A percentile compares a stretch with the other conserved stretches of the same genome.
Evolutionary conservation across 495 filamentous ascomycete genomes (phyloP).

Genomic region (Viridothelium virens): DNA sequence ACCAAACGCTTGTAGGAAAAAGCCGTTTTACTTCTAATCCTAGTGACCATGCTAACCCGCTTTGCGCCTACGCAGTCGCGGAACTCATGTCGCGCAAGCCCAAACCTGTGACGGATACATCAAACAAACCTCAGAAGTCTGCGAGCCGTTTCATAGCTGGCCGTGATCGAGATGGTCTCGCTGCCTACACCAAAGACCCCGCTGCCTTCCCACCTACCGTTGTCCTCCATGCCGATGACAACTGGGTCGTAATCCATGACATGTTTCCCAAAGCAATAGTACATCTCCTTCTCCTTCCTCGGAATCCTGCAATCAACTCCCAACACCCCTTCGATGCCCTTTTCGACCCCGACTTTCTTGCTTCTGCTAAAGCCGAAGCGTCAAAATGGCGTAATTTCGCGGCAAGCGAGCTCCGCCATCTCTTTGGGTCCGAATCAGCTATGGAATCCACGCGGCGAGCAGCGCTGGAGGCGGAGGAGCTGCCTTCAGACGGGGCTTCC

Average conservation of each 20-base stretch:
- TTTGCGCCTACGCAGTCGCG: conserved; percentile 43
- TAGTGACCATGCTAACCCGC: conserved; percentile 2
- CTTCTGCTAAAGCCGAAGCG: conserved; percentile 52
- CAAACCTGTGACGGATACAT: conserved; percentile 35
- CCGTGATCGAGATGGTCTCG: conserved; percentile 53
- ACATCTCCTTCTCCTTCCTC: conserved; percentile 80
- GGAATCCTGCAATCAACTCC: conserved; percentile 51
- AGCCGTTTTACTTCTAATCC: neutral
- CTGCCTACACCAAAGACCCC: conserved; percentile 63
- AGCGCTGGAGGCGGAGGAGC: conserved; percentile 43
- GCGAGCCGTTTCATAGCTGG: conserved; percentile 23
- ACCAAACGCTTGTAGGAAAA: conserved; percentile 4
- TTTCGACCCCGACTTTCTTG: conserved; percentile 60
- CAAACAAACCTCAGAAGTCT: conserved; percentile 18
- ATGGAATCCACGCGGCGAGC: conserved; percentile 50
- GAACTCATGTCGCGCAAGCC: conserved; percentile 60
- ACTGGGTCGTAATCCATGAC: conserved; percentile 78
- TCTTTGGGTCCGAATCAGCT: conserved; percentile 55
- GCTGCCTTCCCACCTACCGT: conserved; percentile 49
- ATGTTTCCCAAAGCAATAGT: conserved; percentile 75
- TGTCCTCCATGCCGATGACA: conserved; percentile 60
- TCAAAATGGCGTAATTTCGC: conserved; percentile 54
- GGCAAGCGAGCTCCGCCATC: conserved; percentile 67
- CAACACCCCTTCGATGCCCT: conserved; percentile 77
- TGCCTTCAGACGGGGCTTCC: conserved; percentile 36